A percentile compares a stretch with the other conserved stretches of the same genome.
Evolutionary conservation across 495 filamentous ascomycete genomes (phyloP).

Genomic region (Hyaloscypha variabilis): DNA sequence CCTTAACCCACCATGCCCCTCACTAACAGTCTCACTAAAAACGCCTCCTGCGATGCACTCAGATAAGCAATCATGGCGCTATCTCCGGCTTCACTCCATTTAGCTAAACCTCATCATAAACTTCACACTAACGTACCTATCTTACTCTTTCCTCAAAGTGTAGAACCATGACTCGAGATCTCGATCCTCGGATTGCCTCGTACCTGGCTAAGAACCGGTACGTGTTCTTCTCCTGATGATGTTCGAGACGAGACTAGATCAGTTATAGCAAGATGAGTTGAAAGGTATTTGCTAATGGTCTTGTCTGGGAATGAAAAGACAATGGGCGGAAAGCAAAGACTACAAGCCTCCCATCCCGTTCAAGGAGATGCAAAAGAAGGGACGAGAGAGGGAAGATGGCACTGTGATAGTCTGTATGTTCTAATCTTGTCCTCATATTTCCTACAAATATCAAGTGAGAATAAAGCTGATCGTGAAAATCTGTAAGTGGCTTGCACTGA

Average conservation of each 20-base stretch:
- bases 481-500: constrained; percentile 27
- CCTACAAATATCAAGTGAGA: background rate
- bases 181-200: constrained; percentile 11
- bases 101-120: background rate
- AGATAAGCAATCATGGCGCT: constrained; percentile 10
- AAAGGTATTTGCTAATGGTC: background rate
- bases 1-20: background rate
- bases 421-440: background rate
- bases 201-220: constrained; percentile 22
- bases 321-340: constrained; percentile 20
- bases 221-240: background rate
- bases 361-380: constrained; percentile 30
- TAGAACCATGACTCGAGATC: background rate
- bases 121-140: background rate
- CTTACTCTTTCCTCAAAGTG: background rate
- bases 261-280: background rate
- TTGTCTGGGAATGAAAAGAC: background rate
- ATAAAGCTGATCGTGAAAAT: background rate
- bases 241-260: background rate
- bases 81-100: background rate
- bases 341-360: constrained; percentile 26
- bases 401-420: constrained; percentile 29
- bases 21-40: constrained; percentile 1
- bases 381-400: constrained; percentile 29
- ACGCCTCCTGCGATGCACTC: background rate